phyloP scores from a whole-genome alignment of 2,329 filamentous ascomycete genomes.

The Sarocladiaceae sp. region DNA sequence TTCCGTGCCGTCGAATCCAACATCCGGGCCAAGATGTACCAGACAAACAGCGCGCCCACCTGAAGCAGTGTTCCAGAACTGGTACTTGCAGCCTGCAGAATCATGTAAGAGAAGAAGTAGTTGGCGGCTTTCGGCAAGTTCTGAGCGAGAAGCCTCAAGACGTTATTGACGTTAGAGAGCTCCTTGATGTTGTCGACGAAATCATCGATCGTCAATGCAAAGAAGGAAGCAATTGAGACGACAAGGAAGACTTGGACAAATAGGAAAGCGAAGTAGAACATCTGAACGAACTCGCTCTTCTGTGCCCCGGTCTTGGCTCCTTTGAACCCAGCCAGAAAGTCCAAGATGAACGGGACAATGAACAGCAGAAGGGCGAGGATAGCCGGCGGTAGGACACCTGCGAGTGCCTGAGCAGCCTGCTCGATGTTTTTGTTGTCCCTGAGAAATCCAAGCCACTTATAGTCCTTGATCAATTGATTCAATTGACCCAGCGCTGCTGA shows the following conservation, averaged over 20 bases:
- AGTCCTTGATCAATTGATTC: constrained; percentile 56
- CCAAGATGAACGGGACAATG: constrained; percentile 75
- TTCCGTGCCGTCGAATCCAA: constrained; percentile 73
- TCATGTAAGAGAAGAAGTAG: constrained; percentile 98
- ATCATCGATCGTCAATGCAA: constrained; percentile 56
- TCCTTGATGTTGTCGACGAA: constrained; percentile 46
- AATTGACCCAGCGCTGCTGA: constrained; percentile 79
- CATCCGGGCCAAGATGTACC: constrained; percentile 75
- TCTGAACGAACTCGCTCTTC: constrained; percentile 76
- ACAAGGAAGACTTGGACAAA: constrained; percentile 95
- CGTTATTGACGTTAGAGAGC: constrained; percentile 50
- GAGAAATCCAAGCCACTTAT: constrained; percentile 67
- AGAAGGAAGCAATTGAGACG: constrained; percentile 75
- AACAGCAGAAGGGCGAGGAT: constrained; percentile 71
- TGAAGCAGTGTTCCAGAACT: constrained; percentile 87
- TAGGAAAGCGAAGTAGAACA: constrained; percentile 88
- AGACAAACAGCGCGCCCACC: constrained; percentile 68
- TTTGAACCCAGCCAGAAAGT: constrained; percentile 64
- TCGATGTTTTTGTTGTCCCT: constrained; percentile 50
- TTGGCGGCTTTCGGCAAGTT: constrained; percentile 84
- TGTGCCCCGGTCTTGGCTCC: constrained; percentile 79
- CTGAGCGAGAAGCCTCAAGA: constrained; percentile 65
- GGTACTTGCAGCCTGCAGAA: constrained; percentile 85
- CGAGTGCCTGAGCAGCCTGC: constrained; percentile 57
- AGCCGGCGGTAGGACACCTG: constrained; percentile 79